Percentiles rank a stretch among this genome's conserved stretches.
phyloP scores from a whole-genome alignment of 2,329 filamentous ascomycete genomes.

The Phaeophleospora eucalypticola region DNA sequence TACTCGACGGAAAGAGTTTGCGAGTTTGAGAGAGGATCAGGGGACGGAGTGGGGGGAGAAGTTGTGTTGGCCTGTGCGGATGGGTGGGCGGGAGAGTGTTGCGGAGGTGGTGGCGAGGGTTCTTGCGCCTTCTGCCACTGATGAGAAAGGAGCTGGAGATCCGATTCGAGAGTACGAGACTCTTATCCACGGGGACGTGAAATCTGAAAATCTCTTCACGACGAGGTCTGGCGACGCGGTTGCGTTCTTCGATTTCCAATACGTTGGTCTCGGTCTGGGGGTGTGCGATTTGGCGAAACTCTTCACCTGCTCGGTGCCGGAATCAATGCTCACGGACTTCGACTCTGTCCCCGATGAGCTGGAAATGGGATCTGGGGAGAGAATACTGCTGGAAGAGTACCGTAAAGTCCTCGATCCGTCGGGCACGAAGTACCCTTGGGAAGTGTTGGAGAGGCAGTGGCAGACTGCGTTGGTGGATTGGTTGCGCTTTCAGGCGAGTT shows the following conservation, averaged over 20 bases:
- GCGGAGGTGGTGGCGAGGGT: constrained; percentile 51
- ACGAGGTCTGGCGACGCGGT: constrained; percentile 47
- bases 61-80: constrained; percentile 42
- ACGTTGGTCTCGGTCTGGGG: constrained; percentile 60
- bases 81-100: constrained; percentile 26
- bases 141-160: too few relatives aligned
- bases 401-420: constrained; percentile 35
- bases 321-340: constrained; percentile 45
- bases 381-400: constrained; percentile 51
- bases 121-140: constrained; percentile 44
- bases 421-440: constrained; percentile 50
- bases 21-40: constrained; percentile 42
- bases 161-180: constrained; percentile 46
- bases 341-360: neutral
- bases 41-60: constrained; percentile 53
- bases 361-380: constrained; percentile 50
- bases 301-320: constrained; percentile 62
- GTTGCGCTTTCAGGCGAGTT: constrained; percentile 46
- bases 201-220: constrained; percentile 65
- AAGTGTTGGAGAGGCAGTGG: constrained; percentile 57
- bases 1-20: constrained; percentile 57
- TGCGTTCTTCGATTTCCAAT: constrained; percentile 68
- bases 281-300: constrained; percentile 64
- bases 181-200: constrained; percentile 65
- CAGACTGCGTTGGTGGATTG: constrained; percentile 65